Base-by-base conservation (phyloP, 2,329 filamentous ascomycete genomes). In the Xylaria sp. region DNA sequence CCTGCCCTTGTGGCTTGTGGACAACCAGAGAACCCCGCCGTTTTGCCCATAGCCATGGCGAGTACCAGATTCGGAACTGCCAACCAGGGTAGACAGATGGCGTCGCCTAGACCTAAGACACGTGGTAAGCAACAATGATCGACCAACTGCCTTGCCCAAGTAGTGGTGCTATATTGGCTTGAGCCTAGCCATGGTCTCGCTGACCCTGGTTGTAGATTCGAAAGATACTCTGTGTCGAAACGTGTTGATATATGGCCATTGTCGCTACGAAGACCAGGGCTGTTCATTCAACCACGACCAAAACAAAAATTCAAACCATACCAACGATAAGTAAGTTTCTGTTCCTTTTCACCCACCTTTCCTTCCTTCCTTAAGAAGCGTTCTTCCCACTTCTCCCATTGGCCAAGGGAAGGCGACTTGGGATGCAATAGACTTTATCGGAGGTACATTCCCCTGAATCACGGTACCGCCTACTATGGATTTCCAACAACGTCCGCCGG, bases 221-320 rank as follows among this genome's bases (percentile, higher is more conserved):
- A 97, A 95, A 82, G 94, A 97, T 79, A 97, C 93, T 6, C 87
- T 95, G 66, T 97, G 94, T 82, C 91, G 94, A 77, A 97, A 97
- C 81, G 91, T 97, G 70, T 88, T 94, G 70, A 97, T 97, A 76
- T 97, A 97, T 80, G 94, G 94, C 65, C 92, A 95, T 81, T 97
- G 94, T 80, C 91, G 93, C 72, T 97, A 94, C 81, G 93, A 97
- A 83, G 93, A 97, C 78, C 91, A 93, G 82, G 93, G 93, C 82
- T 97, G 94, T 82, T 90, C 92, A 73, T 97, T 97, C 82, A 96
- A 94, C 77, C 94, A 97, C 81, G 93, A 96, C 74, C 88, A 89
- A 67, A 86, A 88, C 74, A 93, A 90, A 80, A 82, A 84, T 71
- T 83, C 82, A 78, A 74, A 75, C 53, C 78, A 74, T 58, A 74